These are phyloP conservation scores for Aspergillus ochraceus DNA, from an alignment of 2,329 filamentous ascomycete genomes.

Conservation along the genomic window DNA sequence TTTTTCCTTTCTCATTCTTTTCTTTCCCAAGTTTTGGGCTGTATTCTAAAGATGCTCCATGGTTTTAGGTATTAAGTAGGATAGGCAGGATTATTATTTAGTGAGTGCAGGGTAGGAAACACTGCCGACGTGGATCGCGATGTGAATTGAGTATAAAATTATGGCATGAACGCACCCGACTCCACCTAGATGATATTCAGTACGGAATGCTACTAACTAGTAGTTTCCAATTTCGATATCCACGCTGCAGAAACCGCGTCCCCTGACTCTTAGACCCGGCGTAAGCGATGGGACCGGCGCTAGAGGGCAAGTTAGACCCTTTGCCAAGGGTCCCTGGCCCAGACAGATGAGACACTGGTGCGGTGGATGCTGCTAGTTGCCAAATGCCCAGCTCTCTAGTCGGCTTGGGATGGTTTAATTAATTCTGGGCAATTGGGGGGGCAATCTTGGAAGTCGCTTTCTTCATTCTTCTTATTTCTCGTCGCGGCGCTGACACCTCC, in stretches of 20 bases:
- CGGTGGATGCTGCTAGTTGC: constrained; percentile 7
- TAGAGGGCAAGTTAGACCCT: not conserved
- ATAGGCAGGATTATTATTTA: not conserved
- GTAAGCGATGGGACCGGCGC: not conserved
- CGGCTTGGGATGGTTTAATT: constrained; percentile 9
- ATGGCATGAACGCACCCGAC: not conserved
- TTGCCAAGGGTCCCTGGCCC: constrained; percentile 4
- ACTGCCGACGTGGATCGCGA: constrained; percentile 6
- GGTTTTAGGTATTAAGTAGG: constrained; percentile 1
- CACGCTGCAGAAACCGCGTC: not conserved
- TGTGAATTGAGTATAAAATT: not conserved
- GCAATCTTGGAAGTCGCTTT: not conserved
- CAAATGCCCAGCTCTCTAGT: constrained; percentile 17
- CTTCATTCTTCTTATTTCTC: not conserved
- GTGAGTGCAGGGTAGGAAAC: constrained; percentile 1
- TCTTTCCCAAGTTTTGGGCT: constrained; percentile 8
- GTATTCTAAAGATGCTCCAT: constrained; percentile 10
- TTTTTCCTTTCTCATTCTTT: not conserved
- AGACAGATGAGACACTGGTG: constrained; percentile 6
- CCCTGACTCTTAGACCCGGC: not conserved
- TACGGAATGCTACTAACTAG: no score
- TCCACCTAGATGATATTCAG: not conserved
- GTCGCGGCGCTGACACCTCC: constrained; percentile 6
- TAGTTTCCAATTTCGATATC: no score
- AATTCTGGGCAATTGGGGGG: constrained; percentile 7